Base-by-base conservation (phyloP, 2,329 filamentous ascomycete genomes). In the Leptographium galeiforme region DNA sequence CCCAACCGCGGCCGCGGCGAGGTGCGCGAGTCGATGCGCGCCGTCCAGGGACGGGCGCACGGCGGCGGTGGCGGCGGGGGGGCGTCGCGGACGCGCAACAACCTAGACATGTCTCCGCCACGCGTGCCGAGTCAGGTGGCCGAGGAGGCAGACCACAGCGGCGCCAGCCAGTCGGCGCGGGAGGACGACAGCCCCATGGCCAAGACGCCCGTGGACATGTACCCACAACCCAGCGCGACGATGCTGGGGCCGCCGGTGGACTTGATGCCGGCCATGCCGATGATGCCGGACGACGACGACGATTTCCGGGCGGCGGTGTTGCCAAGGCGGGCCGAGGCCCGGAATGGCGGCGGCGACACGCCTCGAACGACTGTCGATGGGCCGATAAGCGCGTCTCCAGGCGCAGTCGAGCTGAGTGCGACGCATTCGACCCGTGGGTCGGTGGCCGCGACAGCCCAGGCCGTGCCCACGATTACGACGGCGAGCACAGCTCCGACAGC, bases 1-100 rank as follows among this genome's bases (percentile, higher is more conserved):
- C 90, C 90, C 6, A 95, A 95, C 63, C 78, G 90, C 57, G 89
- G 89, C 34, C 78, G 87, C 56, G 74, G 71, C 39, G 89, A 94
- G 66, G 81, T 85, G 18, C 78, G 88, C 57, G 91, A 96, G 68
- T 95, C 89, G 0, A 78, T 96, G 74, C 88, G 78, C 19, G 78
- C 78, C 10, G 77, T 82, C 14, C 77, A 79, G 55, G 66, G 18
- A n/a, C 11, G 70, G 18, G 57, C 73, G 45, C 69, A 71, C 8
- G 74, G 77, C 56, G 76, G 70, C 53, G 72, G 76, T 25, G 74
- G 73, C 52, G 59, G n/a, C n/a, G n/a, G n/a, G n/a, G n/a, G 49
- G 11, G 75, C 76, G 2, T 71, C 61, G 45, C 71, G 72, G 56
- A 72, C 72, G n/a, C 53, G 61, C 51, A 38, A 55, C 13, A 55